Evolutionary conservation across 2,329 filamentous ascomycete genomes (phyloP).

Genomic region (Trichophyton schoenleinii): DNA sequence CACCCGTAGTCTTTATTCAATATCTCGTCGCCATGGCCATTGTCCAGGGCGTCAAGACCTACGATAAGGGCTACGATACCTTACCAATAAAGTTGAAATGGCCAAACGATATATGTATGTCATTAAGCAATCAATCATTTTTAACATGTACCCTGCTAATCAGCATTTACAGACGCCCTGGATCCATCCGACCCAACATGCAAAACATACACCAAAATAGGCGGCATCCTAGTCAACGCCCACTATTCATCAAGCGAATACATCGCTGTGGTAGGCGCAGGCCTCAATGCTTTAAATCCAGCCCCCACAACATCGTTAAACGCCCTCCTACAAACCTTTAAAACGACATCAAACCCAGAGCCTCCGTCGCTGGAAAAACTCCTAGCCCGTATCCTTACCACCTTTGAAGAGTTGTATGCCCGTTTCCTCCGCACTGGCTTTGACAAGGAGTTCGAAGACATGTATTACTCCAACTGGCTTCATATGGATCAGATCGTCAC

Average conservation of each 20-base stretch:
- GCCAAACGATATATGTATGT: constrained; percentile 85
- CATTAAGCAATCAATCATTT: constrained; percentile 16
- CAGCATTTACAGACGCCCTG: constrained; percentile 42
- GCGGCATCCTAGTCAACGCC: constrained; percentile 84
- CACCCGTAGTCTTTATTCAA: constrained; percentile 84
- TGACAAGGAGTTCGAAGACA: constrained; percentile 54
- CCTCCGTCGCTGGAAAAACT: constrained; percentile 65
- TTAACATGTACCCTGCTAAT: background rate
- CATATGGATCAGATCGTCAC: constrained; percentile 65
- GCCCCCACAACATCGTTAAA: constrained; percentile 80
- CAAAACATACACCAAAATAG: constrained; percentile 67
- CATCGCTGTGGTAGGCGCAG: constrained; percentile 73
- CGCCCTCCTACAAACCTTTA: constrained; percentile 43
- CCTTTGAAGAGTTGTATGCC: constrained; percentile 64
- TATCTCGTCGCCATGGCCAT: constrained; percentile 84
- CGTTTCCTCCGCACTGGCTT: constrained; percentile 67
- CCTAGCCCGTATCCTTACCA: constrained; percentile 65
- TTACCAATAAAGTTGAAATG: constrained; percentile 84
- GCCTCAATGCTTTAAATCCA: constrained; percentile 72
- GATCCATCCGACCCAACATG: constrained; percentile 45
- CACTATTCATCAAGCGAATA: constrained; percentile 65
- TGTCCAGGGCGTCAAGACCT: constrained; percentile 67
- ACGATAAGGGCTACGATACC: constrained; percentile 60
- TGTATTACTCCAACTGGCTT: constrained; percentile 76
- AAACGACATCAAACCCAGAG: constrained; percentile 26